Percentiles rank a stretch among this genome's conserved stretches.
Conservation (phyloP, 345 rosid species). For the Pelargonium nanum region DNA sequence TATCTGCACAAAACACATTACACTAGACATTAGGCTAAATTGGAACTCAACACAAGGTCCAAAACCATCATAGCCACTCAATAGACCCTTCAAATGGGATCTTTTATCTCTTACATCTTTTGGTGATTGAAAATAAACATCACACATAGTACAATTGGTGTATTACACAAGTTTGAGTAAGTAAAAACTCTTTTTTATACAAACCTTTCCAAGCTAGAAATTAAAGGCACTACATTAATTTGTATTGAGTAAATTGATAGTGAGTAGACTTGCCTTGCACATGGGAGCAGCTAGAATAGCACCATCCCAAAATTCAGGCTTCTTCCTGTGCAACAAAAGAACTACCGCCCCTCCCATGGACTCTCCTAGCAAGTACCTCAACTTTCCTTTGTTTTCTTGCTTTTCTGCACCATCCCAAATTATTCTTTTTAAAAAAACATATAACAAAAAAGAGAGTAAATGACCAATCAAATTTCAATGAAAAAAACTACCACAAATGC, state of each 20-base stretch:
- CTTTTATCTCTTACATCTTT: too few relatives aligned
- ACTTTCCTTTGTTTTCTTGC: slow-evolving; percentile 49
- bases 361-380: slow-evolving; percentile 70
- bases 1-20: slow-evolving; percentile 26
- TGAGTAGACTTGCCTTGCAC: slow-evolving; percentile 74
- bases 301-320: slow-evolving; percentile 73
- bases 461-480: not conserved
- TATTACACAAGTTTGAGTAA: too few relatives aligned
- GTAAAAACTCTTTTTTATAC: too few relatives aligned
- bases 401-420: slow-evolving; percentile 40
- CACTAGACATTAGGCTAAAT: not conserved
- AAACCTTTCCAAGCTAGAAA: too few relatives aligned
- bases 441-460: not conserved
- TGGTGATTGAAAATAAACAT: too few relatives aligned
- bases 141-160: too few relatives aligned
- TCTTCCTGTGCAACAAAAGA: slow-evolving; percentile 49
- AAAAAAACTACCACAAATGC: slow-evolving; percentile 36
- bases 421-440: not conserved
- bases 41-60: too few relatives aligned
- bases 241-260: too few relatives aligned
- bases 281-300: slow-evolving; percentile 79
- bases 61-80: too few relatives aligned
- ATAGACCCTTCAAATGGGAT: too few relatives aligned
- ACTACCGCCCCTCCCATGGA: slow-evolving; percentile 89
- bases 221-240: too few relatives aligned